phyloP scores from a whole-genome alignment of 768 basidiomycete species.

The Boletus coccyginus region DNA sequence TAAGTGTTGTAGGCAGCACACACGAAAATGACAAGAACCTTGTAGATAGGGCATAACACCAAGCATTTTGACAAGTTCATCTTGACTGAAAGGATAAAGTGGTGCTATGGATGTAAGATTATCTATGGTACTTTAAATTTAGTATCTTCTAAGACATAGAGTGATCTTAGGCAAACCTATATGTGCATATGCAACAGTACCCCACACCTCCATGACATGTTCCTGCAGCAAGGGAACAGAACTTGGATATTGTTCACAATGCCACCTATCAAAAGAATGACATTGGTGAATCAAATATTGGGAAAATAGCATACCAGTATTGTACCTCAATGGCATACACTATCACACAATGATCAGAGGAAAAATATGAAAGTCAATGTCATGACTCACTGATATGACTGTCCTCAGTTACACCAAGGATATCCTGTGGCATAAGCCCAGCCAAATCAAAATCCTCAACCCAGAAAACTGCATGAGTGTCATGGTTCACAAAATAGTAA shows the following conservation, averaged over 20 bases:
- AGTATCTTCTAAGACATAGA: not conserved
- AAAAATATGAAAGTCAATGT: not conserved
- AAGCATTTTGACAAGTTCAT: not conserved
- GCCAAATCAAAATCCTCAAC: not conserved
- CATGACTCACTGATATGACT: not conserved
- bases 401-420: not conserved
- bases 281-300: not conserved
- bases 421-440: not conserved
- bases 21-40: not conserved
- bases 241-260: not conserved
- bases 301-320: not conserved
- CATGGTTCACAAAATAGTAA: slow-evolving; percentile 1
- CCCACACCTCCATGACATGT: not conserved
- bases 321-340: not conserved
- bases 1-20: not conserved
- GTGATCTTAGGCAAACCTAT: not conserved
- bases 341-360: not conserved
- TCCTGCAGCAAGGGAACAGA: not conserved
- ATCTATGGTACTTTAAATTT: not conserved
- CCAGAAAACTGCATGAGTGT: not conserved
- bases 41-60: not conserved
- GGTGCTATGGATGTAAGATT: not conserved
- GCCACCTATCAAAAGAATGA: not conserved
- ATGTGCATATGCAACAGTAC: not conserved
- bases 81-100: not conserved